Base-by-base conservation (phyloP, 1,139 yeast species). In the Diutina siamensis region DNA sequence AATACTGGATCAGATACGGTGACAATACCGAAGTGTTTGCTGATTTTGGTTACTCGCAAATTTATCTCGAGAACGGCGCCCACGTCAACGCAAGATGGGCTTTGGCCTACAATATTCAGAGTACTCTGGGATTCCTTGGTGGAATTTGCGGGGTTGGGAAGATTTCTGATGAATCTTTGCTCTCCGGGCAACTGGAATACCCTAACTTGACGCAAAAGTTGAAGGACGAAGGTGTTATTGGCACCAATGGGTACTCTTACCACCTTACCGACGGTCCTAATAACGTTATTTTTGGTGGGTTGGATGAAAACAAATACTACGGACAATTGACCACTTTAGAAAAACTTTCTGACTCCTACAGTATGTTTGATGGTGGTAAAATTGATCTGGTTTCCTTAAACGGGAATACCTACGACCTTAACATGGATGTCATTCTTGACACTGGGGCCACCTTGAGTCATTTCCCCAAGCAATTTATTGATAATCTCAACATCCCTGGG, bases 131-230 rank as follows among this genome's bases (percentile, higher is more conserved):
- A 7, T 19, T 22, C 35, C 20, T 21, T 25, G 47, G 33, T 1
- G 52, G 52, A 3, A 46, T 50, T 12, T 46, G 48, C 44, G 51
- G 51, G 1, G 36, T 49, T 20, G 51, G 41, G 4, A 36, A 8
- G 15, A n/a, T n/a, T 7, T 8, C 13, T 13, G 21, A 36, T 15
- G 41, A 36, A 15, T 2, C 41, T 10, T 19, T 2, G 1, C 13
- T 9, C 36, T 7, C 10, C 28, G 10, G 10, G 28, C 9, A 10
- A 25, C 15, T 4, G 1, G 3, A 22, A 9, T 36, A 36, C 31
- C 41, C 41, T 12, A 36, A 36, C 32, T 36, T 21, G 13, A 21
- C 25, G 12, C 19, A 21, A 13, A 20, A n/a, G 28, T 36, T 36
- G 41, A 36, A 36, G 31, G 18, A 21, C 2, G 4, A 21, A 2